Conservation (phyloP, 371 early-diverging fungal genomes). For the Mucor indicus region DNA sequence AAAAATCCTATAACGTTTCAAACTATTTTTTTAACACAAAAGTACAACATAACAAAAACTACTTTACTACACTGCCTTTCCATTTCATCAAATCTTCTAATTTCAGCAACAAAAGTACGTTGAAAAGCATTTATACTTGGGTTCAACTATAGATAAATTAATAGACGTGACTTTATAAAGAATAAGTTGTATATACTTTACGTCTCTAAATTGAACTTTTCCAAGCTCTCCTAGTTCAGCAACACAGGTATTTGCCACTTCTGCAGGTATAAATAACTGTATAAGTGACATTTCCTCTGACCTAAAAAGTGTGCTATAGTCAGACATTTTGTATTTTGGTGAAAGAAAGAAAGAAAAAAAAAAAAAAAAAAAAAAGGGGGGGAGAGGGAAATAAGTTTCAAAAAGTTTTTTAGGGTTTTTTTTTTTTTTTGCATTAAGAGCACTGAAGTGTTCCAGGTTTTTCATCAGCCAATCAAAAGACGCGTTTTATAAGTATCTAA, state of each 20-base stretch:
- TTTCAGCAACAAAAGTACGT: slow-evolving; percentile 88
- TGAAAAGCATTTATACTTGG: slow-evolving; percentile 93
- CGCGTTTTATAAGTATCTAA: too few relatives aligned
- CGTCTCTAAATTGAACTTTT: slow-evolving; percentile 91
- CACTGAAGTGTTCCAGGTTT: too few relatives aligned
- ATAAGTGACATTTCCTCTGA: slow-evolving; percentile 96
- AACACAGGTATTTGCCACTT: slow-evolving; percentile 78
- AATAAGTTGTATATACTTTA: slow-evolving; percentile 44
- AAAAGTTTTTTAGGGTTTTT: too few relatives aligned
- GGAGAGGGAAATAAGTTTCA: too few relatives aligned
- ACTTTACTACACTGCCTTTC: slow-evolving; percentile 84
- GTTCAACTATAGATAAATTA: slow-evolving; percentile 63
- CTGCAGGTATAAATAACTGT: slow-evolving; percentile 84
- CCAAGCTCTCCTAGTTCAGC: slow-evolving; percentile 94
- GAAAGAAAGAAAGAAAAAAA: too few relatives aligned
- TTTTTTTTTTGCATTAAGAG: too few relatives aligned
- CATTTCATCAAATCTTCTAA: slow-evolving; percentile 89
- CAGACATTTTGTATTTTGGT: too few relatives aligned
- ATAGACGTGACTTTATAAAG: neutral
- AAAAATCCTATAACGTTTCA: slow-evolving; percentile 89
- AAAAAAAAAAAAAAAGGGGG: too few relatives aligned
- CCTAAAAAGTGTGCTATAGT: slow-evolving; percentile 84
- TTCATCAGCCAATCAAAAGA: too few relatives aligned
- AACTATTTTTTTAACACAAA: slow-evolving; percentile 1
- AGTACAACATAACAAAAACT: neutral